These are phyloP conservation scores for Colletotrichum caudatum DNA, from an alignment of 2,329 filamentous ascomycete genomes.

Conservation along the genomic window DNA sequence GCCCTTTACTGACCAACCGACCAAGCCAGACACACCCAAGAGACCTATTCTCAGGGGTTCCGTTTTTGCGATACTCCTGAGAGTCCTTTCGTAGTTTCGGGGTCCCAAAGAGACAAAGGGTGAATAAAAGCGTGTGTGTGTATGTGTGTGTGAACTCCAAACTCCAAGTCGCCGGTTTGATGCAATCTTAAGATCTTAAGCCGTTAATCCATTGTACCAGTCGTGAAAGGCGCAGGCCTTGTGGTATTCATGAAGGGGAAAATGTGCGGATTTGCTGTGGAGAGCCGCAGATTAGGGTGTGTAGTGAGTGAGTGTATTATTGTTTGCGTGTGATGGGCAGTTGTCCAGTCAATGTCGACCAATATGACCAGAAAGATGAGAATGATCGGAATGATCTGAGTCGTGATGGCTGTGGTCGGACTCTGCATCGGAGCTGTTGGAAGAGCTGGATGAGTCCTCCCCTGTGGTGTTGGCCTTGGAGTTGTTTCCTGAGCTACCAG, in stretches of 20 bases:
- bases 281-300: slow-evolving; percentile 24
- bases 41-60: slow-evolving; percentile 27
- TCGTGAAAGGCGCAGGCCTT: slow-evolving; percentile 35
- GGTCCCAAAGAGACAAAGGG: slow-evolving; percentile 23
- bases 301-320: slow-evolving; percentile 9
- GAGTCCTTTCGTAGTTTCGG: slow-evolving; percentile 27
- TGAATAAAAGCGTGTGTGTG: slow-evolving; percentile 16
- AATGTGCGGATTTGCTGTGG: slow-evolving; percentile 1
- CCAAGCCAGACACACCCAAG: slow-evolving; percentile 27
- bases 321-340: background rate
- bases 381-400: slow-evolving; percentile 28
- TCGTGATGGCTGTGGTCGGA: slow-evolving; percentile 49
- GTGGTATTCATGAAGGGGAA: slow-evolving; percentile 33
- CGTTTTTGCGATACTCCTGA: slow-evolving; percentile 32
- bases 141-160: slow-evolving; percentile 36
- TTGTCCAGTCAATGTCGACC: slow-evolving; percentile 22
- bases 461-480: slow-evolving; percentile 48
- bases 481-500: slow-evolving; percentile 49
- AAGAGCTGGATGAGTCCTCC: slow-evolving; percentile 50
- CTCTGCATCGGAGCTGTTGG: slow-evolving; percentile 52
- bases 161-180: slow-evolving; percentile 42
- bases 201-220: slow-evolving; percentile 40
- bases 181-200: slow-evolving; percentile 43
- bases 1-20: slow-evolving; percentile 20
- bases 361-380: slow-evolving; percentile 16